These are phyloP conservation scores for Pseudohalonectria lignicola DNA, from an alignment of 2,329 filamentous ascomycete species.

Conservation along the genomic window DNA sequence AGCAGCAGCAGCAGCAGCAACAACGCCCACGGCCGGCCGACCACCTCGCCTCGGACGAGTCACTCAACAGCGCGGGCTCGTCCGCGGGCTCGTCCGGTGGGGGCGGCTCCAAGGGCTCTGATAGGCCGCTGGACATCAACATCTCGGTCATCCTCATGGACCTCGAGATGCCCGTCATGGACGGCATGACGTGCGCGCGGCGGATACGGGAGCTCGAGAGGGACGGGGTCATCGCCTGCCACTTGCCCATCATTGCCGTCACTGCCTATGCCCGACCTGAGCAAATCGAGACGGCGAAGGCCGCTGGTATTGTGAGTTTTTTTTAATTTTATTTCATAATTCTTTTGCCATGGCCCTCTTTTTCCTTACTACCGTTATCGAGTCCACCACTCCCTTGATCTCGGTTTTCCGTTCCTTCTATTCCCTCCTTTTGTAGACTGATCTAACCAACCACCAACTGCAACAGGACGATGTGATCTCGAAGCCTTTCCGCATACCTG, in stretches of 20 bases:
- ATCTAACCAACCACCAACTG: too few relatives aligned
- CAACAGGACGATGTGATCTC: conserved; percentile 60
- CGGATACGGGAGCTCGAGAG: conserved; percentile 58
- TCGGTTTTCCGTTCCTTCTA: conserved; percentile 8
- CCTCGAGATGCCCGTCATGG: conserved; percentile 73
- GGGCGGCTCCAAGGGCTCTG: neutral
- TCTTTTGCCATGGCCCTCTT: too few relatives aligned
- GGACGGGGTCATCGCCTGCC: conserved; percentile 46
- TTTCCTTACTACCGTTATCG: too few relatives aligned
- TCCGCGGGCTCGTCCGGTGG: neutral
- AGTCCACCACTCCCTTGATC: too few relatives aligned
- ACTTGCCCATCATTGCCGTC: conserved; percentile 74
- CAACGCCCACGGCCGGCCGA: too few relatives aligned
- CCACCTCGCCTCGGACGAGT: too few relatives aligned
- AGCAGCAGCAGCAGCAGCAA: too few relatives aligned
- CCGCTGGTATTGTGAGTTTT: conserved; percentile 57
- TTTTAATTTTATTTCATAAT: neutral
- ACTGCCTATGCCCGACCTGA: conserved; percentile 69
- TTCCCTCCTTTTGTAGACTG: too few relatives aligned
- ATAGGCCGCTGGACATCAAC: conserved; percentile 23
- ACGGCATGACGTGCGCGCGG: conserved; percentile 62
- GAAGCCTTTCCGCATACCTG: conserved; percentile 70
- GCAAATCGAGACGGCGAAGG: conserved; percentile 60
- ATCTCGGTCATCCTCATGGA: conserved; percentile 69
- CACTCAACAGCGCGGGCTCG: neutral